Percentiles rank a stretch among this genome's conserved stretches.
These are phyloP conservation scores for Anthracocystis setariae DNA, from an alignment of 1,284 basidiomycete genomes.

Conservation along the genomic window DNA sequence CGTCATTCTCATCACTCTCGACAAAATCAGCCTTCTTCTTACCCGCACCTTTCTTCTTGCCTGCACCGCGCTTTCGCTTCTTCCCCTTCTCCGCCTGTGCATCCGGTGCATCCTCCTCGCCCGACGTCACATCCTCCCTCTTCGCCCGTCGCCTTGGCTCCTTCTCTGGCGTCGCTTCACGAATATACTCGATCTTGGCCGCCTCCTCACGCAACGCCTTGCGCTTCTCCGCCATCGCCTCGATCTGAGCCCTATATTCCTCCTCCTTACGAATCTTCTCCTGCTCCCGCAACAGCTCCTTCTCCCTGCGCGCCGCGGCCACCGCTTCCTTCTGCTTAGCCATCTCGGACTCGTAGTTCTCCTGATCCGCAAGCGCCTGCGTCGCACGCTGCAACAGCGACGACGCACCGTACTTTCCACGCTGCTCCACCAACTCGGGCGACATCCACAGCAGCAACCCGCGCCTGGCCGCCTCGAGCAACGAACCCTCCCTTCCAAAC, in stretches of 20 bases:
- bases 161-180: constrained; percentile 47
- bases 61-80: constrained; percentile 31
- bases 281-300: constrained; percentile 54
- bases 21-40: constrained; percentile 38
- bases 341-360: constrained; percentile 53
- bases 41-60: constrained; percentile 37
- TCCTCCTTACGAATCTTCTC: constrained; percentile 56
- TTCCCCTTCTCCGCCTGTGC: constrained; percentile 30
- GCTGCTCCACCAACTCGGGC: constrained; percentile 64
- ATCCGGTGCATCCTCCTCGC: constrained; percentile 47
- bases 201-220: constrained; percentile 57
- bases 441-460: constrained; percentile 60
- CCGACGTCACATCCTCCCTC: constrained; percentile 42
- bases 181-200: constrained; percentile 58
- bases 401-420: constrained; percentile 61
- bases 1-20: constrained; percentile 36
- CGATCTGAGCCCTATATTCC: constrained; percentile 51
- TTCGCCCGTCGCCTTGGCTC: constrained; percentile 43
- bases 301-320: constrained; percentile 50
- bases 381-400: constrained; percentile 54
- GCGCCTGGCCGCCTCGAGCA: constrained; percentile 54
- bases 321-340: constrained; percentile 48
- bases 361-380: constrained; percentile 51
- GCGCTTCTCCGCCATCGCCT: constrained; percentile 59
- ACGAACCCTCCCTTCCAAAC: constrained; percentile 31